These are phyloP conservation scores for Fusarium mexicanum DNA, from an alignment of 2,329 filamentous ascomycete species.

Conservation along the genomic window DNA sequence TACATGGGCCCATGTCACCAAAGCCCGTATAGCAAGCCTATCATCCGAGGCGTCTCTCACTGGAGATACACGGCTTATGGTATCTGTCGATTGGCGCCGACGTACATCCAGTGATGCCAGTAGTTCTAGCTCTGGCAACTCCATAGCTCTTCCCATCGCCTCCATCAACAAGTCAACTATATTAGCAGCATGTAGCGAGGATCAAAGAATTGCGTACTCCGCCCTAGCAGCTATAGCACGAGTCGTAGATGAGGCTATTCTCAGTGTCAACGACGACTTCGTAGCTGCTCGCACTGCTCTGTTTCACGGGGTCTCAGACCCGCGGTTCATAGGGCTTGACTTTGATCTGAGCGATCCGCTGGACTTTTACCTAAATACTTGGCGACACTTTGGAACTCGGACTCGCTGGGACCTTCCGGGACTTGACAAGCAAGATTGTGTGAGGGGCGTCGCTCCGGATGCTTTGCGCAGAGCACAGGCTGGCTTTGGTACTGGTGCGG, in stretches of 20 bases:
- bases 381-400: background rate
- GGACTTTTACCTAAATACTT: background rate
- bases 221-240: background rate
- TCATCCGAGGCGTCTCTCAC: fast-evolving
- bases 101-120: background rate
- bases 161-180: background rate
- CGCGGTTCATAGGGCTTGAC: background rate
- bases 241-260: fast-evolving
- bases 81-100: background rate
- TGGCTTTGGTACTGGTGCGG: background rate
- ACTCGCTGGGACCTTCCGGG: background rate
- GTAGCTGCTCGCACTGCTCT: background rate
- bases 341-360: background rate
- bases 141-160: background rate
- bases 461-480: background rate
- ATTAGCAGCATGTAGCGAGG: background rate
- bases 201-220: fast-evolving
- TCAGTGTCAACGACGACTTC: background rate
- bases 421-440: background rate
- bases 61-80: background rate
- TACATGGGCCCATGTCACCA: background rate
- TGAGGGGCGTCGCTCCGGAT: background rate
- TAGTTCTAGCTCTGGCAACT: background rate
- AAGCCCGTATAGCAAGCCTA: background rate
- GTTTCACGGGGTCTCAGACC: fast-evolving